phyloP scores from a whole-genome alignment of 257 asterid genomes.

The Solanum rostratum region DNA sequence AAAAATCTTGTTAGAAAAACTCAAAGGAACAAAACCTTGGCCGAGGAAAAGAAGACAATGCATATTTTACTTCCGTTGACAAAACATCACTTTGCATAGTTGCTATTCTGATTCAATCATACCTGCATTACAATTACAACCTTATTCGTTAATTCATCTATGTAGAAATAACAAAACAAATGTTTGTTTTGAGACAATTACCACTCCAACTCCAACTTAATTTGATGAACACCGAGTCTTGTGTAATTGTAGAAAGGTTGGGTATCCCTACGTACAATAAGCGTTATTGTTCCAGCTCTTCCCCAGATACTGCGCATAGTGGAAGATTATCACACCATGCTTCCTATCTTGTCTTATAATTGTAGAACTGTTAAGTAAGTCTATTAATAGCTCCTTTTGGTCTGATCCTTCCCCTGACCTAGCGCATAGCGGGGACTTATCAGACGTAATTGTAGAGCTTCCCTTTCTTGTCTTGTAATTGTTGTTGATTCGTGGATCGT shows the following conservation, averaged over 20 bases:
- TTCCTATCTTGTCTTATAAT: background rate
- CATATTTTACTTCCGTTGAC: too few species aligned
- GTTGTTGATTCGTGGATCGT: too few species aligned
- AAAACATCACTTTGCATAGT: background rate
- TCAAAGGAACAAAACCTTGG: too few species aligned
- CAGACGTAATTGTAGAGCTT: too few species aligned
- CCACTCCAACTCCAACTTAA: background rate
- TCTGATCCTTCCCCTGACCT: background rate
- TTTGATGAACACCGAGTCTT: background rate
- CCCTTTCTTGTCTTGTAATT: too few species aligned
- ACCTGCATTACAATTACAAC: background rate
- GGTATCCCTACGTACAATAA: background rate
- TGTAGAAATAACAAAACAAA: background rate
- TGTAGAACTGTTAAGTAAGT: too few species aligned
- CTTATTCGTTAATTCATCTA: background rate
- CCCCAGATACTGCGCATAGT: background rate
- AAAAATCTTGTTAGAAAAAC: too few species aligned
- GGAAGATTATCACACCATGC: background rate
- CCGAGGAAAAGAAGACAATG: too few species aligned
- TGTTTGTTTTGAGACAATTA: background rate
- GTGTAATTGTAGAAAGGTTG: background rate
- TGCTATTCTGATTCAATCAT: background rate
- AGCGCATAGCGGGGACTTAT: background rate
- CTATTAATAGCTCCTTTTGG: background rate
- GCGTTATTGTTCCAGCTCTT: background rate